phyloP scores from a whole-genome alignment of 257 asterid species.

The Salvia splendens region DNA sequence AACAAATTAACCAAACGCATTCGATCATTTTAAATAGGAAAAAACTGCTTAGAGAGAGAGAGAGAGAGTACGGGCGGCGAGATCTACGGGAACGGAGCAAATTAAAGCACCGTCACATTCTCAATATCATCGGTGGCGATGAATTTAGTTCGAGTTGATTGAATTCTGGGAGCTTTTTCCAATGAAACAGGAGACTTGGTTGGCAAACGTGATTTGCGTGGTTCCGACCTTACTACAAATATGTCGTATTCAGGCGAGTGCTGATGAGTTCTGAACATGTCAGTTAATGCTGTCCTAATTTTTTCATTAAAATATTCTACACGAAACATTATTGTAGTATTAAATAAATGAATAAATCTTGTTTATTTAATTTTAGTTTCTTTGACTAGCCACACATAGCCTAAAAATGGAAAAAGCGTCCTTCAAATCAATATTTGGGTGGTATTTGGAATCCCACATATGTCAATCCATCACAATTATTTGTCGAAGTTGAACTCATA shows the following conservation, averaged over 20 bases:
- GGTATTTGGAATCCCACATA: too few relatives aligned
- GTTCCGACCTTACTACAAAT: neutral
- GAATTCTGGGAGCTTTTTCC: neutral
- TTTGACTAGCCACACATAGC: too few relatives aligned
- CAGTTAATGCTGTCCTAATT: neutral
- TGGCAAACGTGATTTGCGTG: neutral
- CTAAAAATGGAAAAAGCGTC: too few relatives aligned
- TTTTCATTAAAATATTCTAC: too few relatives aligned
- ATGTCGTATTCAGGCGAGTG: neutral
- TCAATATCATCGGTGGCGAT: neutral
- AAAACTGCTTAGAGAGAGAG: neutral
- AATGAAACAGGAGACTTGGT: neutral
- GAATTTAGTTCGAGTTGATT: neutral
- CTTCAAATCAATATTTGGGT: too few relatives aligned
- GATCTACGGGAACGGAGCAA: slow-evolving; percentile 25
- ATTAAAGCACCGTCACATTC: neutral
- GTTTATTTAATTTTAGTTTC: too few relatives aligned
- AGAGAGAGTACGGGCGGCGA: slow-evolving; percentile 28
- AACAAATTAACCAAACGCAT: neutral
- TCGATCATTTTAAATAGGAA: neutral
- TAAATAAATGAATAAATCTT: too few relatives aligned
- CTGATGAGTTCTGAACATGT: neutral
- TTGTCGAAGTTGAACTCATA: too few relatives aligned
- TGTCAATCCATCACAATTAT: too few relatives aligned
- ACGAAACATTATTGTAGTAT: too few relatives aligned